Base-by-base conservation (phyloP, 805 yeast genomes). In the Sugiyamaella lignohabitans region DNA sequence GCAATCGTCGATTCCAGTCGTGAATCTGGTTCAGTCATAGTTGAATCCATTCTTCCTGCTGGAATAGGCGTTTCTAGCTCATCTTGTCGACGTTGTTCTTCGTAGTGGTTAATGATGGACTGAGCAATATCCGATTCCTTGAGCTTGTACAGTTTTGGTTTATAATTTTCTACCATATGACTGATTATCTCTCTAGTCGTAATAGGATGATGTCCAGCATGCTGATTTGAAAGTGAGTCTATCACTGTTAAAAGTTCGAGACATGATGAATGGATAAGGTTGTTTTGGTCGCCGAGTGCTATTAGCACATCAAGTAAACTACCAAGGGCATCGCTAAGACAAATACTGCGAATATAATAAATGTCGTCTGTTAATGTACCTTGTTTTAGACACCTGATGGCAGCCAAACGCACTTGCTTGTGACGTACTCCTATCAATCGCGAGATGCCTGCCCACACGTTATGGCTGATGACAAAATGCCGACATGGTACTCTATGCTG, bases 211-310 rank as follows among this genome's bases (percentile, higher is more conserved):
- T 18, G 2, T 47, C 51, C 20, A 29, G 21, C 2, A 38, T 38
- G 18, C 42, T 27, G 32, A 27, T 35, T 35, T 14, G 38, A 35
- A 14, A 35, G 5, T 5, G 38, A 10, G 11, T 35, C 38, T 6
- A 35, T 16, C 20, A 45, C 27, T 35, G 48, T 47, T 43, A 64
- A 49, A 34, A 89, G 68, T 59, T 84, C 88, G 40, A 87, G 68
- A 52, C 91, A 75, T 4, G 89, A 75, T 0, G 96, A 87, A 57
- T 79, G 84, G 2, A 84, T 73, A 49, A 88, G 65, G 58, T 81
- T 84, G 59, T 84, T 79, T 34, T 65, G 64, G 24, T 69, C 64
- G 4, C 73, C 67, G 6, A 78, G 74, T 11, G 68, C 72, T 19
- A 68, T 64, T 51, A 84, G 69, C 42, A 78, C 67, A 1, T 62